Evolutionary conservation across 2,329 filamentous ascomycete species (phyloP), one percentile per base, ranked within the genome.

Genomic region (Plenodomus lindquistii): DNA sequence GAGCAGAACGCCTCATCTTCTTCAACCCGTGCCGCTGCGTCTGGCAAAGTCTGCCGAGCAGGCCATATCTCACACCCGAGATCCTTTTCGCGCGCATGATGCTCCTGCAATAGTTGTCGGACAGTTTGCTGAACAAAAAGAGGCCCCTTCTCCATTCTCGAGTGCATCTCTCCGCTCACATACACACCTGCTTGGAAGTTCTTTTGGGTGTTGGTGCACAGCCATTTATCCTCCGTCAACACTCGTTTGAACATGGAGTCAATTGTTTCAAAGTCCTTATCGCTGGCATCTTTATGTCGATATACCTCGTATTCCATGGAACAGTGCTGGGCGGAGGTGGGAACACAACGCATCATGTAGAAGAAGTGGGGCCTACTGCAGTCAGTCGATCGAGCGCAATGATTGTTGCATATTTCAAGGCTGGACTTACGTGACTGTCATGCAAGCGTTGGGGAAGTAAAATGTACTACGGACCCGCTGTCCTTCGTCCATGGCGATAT

Each of bases 191-290:
- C 75, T 57, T 82, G 80, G 55, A 86, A 73, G 60, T 86, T 86
- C 63, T 73, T 76, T 63, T 86, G 83, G 2, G 81, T 78, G 9
- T 75, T 75, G 49, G 75, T 71, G 69, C 83, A 86, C 20, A 86
- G 79, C 19, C 78, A 73, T 62, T 85, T 85, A 70, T 86, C 84
- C 67, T 86, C 84, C 2, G 77, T 76, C 79, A 85, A 81, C 61
- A 86, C 79, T 22, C 81, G 78, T 66, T 81, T 81, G 71, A 85
- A 86, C 66, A 85, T 81, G 40, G 79, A 70, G 60, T 76, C 77
- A 63, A 85, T 82, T 47, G 74, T 66, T 15, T 77, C 70, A 63
- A 85, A 85, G 44, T 83, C 78, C 19, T 78, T 78, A n/a, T 84
- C 79, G n/a, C 73, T 76, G 4, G 81, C 77, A 57, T 79, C 69